Percentiles rank a stretch among this genome's conserved stretches.
phyloP scores from a whole-genome alignment of 345 rosid genomes.

The Murraya paniculata region DNA sequence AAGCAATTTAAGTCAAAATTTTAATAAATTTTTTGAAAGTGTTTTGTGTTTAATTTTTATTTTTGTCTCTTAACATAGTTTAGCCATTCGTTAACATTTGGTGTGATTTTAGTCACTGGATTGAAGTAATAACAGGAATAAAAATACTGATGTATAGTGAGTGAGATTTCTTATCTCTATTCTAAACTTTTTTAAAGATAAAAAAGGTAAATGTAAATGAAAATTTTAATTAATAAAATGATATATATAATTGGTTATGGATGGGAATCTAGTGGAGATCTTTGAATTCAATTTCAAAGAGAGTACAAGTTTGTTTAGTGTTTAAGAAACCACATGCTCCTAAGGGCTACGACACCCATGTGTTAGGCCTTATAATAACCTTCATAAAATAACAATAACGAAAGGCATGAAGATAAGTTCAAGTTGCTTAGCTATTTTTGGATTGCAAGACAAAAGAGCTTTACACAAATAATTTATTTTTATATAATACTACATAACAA shows the following conservation, averaged over 20 bases:
- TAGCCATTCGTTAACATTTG: too few relatives aligned
- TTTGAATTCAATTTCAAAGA: conserved; percentile 22
- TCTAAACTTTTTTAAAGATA: too few relatives aligned
- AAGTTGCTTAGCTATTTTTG: conserved; percentile 20
- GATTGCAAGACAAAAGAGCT: conserved; percentile 15
- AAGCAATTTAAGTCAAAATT: too few relatives aligned
- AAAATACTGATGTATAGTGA: too few relatives aligned
- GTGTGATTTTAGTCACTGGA: too few relatives aligned
- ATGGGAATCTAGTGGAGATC: background rate
- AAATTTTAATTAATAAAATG: too few relatives aligned
- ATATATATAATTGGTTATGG: background rate
- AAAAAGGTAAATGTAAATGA: background rate
- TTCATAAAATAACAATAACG: conserved; percentile 13
- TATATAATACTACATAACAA: background rate
- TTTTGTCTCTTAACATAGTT: too few relatives aligned
- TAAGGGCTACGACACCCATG: conserved; percentile 16
- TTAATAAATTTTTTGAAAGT: too few relatives aligned
- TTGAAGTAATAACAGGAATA: too few relatives aligned
- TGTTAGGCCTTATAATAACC: conserved; percentile 15
- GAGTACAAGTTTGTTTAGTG: conserved; percentile 17
- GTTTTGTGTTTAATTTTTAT: too few relatives aligned
- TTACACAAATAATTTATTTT: background rate
- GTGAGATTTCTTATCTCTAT: too few relatives aligned
- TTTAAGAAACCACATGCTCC: conserved; percentile 36
- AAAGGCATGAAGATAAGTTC: conserved; percentile 25